phyloP scores from a whole-genome alignment of 805 yeast species.

The Brettanomyces custersianus region DNA sequence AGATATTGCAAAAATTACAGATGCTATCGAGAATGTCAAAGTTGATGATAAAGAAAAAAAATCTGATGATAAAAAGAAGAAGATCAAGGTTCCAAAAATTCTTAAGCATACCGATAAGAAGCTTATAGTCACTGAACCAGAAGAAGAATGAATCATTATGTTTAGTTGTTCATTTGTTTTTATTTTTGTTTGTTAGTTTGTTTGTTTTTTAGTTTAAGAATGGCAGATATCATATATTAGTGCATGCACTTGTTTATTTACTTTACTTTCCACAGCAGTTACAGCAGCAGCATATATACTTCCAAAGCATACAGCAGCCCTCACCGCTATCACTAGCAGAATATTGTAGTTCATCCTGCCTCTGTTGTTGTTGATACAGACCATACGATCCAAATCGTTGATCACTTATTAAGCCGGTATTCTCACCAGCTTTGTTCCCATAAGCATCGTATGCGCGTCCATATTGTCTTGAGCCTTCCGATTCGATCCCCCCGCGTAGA shows the following conservation, averaged over 20 bases:
- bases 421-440: slow-evolving; percentile 2
- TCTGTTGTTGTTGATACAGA: not conserved
- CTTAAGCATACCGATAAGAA: not conserved
- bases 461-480: not conserved
- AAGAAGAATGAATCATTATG: not conserved
- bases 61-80: not conserved
- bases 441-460: not conserved
- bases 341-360: not conserved
- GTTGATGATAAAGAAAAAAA: not conserved
- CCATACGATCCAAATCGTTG: slow-evolving; percentile 1
- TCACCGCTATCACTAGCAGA: not conserved
- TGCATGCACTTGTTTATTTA: too few species aligned
- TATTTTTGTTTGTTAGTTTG: not conserved
- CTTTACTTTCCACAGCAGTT: too few species aligned
- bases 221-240: too few species aligned
- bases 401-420: slow-evolving; percentile 2
- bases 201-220: too few species aligned
- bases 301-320: not conserved
- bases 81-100: not conserved
- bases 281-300: slow-evolving; percentile 3
- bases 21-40: not conserved
- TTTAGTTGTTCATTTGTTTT: not conserved
- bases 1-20: not conserved
- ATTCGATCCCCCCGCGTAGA: too few species aligned
- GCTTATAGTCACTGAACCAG: not conserved